Percentiles rank a stretch among this genome's conserved stretches.
Conservation (phyloP, 1,284 basidiomycete genomes). For the Dichomitus squalens region DNA sequence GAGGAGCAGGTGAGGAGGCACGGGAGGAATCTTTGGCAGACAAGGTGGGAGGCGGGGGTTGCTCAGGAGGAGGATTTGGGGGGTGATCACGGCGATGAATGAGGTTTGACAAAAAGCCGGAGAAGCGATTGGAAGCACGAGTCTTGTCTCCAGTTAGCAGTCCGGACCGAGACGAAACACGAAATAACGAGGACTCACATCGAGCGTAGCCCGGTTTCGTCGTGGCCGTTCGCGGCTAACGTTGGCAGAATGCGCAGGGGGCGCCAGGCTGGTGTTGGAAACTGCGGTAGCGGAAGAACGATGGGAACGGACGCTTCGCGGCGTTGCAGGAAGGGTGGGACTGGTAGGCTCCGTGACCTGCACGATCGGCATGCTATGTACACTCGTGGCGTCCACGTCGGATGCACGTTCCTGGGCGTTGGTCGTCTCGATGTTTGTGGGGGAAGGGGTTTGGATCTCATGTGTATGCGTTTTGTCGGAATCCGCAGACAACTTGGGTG, state of each 20-base stretch:
- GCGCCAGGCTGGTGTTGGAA: constrained; percentile 25
- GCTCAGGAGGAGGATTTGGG: constrained; percentile 31
- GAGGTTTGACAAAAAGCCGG: constrained; percentile 78
- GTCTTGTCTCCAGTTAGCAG: constrained; percentile 38
- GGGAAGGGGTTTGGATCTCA: constrained; percentile 33
- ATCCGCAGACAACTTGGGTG: constrained; percentile 39
- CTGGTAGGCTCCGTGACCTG: constrained; percentile 46
- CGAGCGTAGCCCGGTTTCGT: constrained; percentile 26
- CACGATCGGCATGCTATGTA: constrained; percentile 59
- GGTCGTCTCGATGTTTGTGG: constrained; percentile 28
- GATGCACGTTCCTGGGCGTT: constrained; percentile 25
- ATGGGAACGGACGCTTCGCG: constrained; percentile 31
- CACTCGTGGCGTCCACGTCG: constrained; percentile 50
- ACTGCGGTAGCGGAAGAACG: constrained; percentile 19
- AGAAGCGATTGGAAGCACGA: constrained; percentile 70
- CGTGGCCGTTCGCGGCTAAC: constrained; percentile 26
- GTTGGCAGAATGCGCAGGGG: constrained; percentile 17
- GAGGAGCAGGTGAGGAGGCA: constrained; percentile 50
- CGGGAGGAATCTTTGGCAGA: constrained; percentile 41
- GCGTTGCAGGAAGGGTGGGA: constrained; percentile 29
- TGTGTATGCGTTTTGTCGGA: constrained; percentile 36
- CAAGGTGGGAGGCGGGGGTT: constrained; percentile 25
- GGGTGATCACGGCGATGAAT: constrained; percentile 68
- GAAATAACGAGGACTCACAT: constrained; percentile 27
- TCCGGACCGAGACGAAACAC: constrained; percentile 10